These are phyloP conservation scores for Geoglossum cookeanum DNA, from an alignment of 2,329 filamentous ascomycete species.

Conservation along the genomic window DNA sequence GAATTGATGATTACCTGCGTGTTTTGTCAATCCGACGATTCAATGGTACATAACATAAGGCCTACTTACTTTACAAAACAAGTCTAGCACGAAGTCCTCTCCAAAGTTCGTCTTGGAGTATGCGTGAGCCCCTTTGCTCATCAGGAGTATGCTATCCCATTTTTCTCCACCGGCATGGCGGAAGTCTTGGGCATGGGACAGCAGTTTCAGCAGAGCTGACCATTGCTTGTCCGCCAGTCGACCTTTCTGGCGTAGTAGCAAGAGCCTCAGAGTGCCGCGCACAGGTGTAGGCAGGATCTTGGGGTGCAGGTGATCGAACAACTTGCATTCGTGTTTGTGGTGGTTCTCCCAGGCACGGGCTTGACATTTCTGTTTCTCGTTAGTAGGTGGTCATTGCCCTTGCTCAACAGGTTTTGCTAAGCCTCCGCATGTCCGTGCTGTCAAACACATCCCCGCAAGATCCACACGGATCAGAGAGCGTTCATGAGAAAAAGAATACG, in stretches of 20 bases:
- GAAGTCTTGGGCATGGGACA: conserved; percentile 31
- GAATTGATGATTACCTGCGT: conserved; percentile 36
- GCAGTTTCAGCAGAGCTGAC: conserved; percentile 24
- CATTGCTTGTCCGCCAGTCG: conserved; percentile 22
- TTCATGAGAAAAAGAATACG: background rate
- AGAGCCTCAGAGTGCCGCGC: conserved; percentile 34
- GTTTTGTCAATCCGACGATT: background rate
- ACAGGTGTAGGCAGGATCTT: conserved; percentile 34
- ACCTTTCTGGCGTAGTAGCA: conserved; percentile 25
- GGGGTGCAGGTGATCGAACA: conserved; percentile 27
- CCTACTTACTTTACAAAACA: conserved; percentile 26
- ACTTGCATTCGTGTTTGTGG: conserved; percentile 40
- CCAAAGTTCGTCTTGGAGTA: conserved; percentile 29
- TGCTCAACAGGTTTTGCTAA: too few species aligned
- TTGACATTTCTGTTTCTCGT: conserved; percentile 32
- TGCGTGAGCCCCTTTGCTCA: conserved; percentile 33
- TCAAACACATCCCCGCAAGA: background rate
- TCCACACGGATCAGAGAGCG: background rate
- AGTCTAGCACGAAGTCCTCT: conserved; percentile 23
- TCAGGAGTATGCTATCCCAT: conserved; percentile 31
- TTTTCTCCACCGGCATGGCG: conserved; percentile 20
- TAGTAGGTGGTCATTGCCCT: background rate
- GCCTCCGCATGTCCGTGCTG: background rate
- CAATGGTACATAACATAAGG: background rate
- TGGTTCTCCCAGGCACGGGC: conserved; percentile 35